phyloP scores from a whole-genome alignment of 2,329 filamentous ascomycete genomes.

The Dactylellina parvicollis region DNA sequence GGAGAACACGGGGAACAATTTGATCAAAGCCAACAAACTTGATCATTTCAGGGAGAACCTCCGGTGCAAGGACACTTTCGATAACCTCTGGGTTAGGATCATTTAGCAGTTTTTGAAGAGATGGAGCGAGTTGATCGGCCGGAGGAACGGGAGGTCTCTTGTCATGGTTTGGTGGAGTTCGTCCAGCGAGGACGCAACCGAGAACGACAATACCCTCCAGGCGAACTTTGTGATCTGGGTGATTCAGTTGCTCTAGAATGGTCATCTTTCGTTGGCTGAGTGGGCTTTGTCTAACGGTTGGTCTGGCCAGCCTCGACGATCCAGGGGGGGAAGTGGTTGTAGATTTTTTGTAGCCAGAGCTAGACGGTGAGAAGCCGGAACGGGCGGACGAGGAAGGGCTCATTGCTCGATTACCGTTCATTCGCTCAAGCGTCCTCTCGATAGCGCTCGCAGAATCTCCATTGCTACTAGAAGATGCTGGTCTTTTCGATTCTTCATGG shows the following conservation, averaged over 20 bases:
- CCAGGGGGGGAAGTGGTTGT: conserved; percentile 37
- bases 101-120: conserved; percentile 57
- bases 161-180: conserved; percentile 57
- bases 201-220: conserved; percentile 58
- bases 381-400: conserved; percentile 53
- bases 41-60: conserved; percentile 57
- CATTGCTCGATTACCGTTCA: conserved; percentile 52
- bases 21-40: conserved; percentile 58
- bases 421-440: conserved; percentile 43
- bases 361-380: conserved; percentile 47
- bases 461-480: conserved; percentile 53
- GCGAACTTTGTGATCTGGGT: conserved; percentile 57
- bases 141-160: conserved; percentile 57
- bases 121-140: conserved; percentile 57
- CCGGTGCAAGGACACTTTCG: conserved; percentile 58
- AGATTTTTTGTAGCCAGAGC: conserved; percentile 46
- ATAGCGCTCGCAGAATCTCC: conserved; percentile 51
- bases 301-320: conserved; percentile 32
- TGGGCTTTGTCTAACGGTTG: conserved; percentile 57
- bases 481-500: conserved; percentile 45
- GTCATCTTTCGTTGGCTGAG: conserved; percentile 56
- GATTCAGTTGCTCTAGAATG: conserved; percentile 57
- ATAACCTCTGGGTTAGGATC: conserved; percentile 58
- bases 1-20: conserved; percentile 57
- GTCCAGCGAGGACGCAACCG: conserved; percentile 57